Evolutionary conservation across 1,284 basidiomycete species (phyloP).

Genomic region (Tetrapyrgos nigripes): DNA sequence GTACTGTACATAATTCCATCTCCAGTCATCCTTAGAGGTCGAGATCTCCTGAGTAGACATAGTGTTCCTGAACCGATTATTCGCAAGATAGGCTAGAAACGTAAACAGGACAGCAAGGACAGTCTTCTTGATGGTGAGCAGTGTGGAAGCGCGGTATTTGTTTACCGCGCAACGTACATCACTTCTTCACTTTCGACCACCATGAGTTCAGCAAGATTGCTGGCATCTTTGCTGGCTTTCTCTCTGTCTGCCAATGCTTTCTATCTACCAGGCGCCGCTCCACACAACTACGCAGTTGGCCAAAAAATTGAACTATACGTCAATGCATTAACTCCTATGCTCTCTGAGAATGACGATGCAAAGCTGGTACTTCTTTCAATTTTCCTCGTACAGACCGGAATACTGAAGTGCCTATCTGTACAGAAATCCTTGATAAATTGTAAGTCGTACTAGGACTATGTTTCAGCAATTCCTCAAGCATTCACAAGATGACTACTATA

Average conservation of each 20-base stretch:
- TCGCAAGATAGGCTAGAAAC: not conserved
- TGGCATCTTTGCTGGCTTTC: not conserved
- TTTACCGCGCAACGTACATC: too few species aligned
- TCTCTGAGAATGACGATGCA: constrained; percentile 70
- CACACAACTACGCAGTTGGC: constrained; percentile 74
- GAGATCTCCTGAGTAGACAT: not conserved
- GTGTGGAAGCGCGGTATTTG: too few species aligned
- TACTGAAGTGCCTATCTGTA: not conserved
- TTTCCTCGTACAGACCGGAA: constrained; percentile 12
- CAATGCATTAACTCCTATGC: constrained; percentile 88
- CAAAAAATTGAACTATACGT: constrained; percentile 83
- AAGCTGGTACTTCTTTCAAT: constrained; percentile 65
- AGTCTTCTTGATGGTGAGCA: not conserved
- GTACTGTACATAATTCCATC: constrained; percentile 33
- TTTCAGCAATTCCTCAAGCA: not conserved
- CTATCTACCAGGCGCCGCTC: constrained; percentile 72
- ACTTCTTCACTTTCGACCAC: not conserved
- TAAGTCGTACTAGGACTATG: constrained; percentile 36
- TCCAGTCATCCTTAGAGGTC: constrained; percentile 26
- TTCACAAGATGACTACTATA: constrained; percentile 83
- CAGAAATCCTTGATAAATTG: constrained; percentile 87
- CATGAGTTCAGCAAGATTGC: not conserved
- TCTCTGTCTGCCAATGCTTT: constrained; percentile 40
- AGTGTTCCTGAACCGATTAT: not conserved
- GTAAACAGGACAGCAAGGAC: not conserved